Conservation (phyloP, 2,329 filamentous ascomycete genomes). For the Coniochaeta sp. region DNA sequence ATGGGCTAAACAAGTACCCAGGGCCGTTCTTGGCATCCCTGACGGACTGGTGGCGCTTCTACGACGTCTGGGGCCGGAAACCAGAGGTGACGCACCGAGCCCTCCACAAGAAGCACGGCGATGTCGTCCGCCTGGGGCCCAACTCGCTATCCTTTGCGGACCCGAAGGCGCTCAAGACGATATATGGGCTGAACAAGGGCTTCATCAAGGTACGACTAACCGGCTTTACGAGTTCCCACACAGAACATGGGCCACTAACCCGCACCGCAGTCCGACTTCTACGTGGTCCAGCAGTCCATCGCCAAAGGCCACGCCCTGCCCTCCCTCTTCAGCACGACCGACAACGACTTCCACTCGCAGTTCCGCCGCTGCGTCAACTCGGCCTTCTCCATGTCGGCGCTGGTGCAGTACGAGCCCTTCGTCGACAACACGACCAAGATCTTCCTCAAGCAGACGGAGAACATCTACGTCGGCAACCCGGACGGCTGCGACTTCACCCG, state of each 20-base stretch:
- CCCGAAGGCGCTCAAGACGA: conserved; percentile 64
- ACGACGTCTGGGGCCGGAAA: conserved; percentile 56
- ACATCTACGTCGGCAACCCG: conserved; percentile 39
- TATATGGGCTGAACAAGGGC: conserved; percentile 78
- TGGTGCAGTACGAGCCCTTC: conserved; percentile 74
- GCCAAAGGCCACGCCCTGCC: conserved; percentile 60
- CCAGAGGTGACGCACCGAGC: conserved; percentile 61
- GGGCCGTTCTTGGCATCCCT: conserved; percentile 61
- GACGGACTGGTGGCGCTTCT: conserved; percentile 69
- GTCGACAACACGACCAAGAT: conserved; percentile 68
- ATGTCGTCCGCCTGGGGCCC: conserved; percentile 68
- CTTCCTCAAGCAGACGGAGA: conserved; percentile 58
- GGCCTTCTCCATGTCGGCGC: conserved; percentile 69
- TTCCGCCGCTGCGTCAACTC: conserved; percentile 69
- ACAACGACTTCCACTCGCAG: conserved; percentile 68
- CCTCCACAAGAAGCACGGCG: conserved; percentile 65
- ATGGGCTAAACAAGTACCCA: conserved; percentile 63
- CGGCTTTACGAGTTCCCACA: no score
- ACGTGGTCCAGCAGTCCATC: conserved; percentile 69
- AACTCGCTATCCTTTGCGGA: conserved; percentile 68
- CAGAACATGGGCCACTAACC: neutral
- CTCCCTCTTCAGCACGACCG: conserved; percentile 69
- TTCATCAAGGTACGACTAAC: conserved; percentile 61
- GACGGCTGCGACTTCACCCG: conserved; percentile 55
- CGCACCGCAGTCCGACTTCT: conserved; percentile 61